Evolutionary conservation across 768 basidiomycete genomes (phyloP).

Genomic region (Rhizopogon vinicolor): DNA sequence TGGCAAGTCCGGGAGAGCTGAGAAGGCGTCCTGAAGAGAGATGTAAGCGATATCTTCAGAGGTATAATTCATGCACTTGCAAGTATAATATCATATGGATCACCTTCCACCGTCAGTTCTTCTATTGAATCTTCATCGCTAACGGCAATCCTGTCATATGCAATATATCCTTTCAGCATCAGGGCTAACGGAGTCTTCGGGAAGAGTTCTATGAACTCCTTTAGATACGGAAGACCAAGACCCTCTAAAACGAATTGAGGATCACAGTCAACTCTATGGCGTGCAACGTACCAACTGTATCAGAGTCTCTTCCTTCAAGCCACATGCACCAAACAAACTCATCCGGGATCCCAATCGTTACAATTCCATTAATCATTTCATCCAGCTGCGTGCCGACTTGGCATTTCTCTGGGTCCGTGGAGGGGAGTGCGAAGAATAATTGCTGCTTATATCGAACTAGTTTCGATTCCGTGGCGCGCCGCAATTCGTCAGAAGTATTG

Average conservation of each 20-base stretch:
- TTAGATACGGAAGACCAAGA: conserved; percentile 55
- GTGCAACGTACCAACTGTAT: conserved; percentile 51
- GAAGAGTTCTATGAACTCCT: conserved; percentile 61
- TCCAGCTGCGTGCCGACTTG: conserved; percentile 59
- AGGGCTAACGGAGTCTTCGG: conserved; percentile 51
- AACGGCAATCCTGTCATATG: conserved; percentile 47
- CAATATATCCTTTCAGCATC: conserved; percentile 64
- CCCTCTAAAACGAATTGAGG: conserved; percentile 38
- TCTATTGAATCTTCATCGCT: conserved; percentile 33
- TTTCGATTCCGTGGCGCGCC: conserved; percentile 73
- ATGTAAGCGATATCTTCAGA: not conserved
- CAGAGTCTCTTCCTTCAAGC: conserved; percentile 70
- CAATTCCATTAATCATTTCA: conserved; percentile 66
- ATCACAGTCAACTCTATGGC: not conserved
- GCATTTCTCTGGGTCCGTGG: conserved; percentile 36
- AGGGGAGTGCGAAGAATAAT: conserved; percentile 58
- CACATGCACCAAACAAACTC: conserved; percentile 78
- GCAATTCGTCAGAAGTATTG: conserved; percentile 70
- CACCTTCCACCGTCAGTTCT: conserved; percentile 31
- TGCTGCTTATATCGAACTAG: conserved; percentile 61
- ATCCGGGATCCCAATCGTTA: conserved; percentile 73
- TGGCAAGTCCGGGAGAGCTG: conserved; percentile 48
- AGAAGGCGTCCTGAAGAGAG: conserved; percentile 47
- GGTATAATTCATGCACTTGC: conserved; percentile 34
- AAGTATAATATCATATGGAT: conserved; percentile 56